phyloP scores from a whole-genome alignment of 352 stramenopile species.

The Vaucheria bursata region DNA sequence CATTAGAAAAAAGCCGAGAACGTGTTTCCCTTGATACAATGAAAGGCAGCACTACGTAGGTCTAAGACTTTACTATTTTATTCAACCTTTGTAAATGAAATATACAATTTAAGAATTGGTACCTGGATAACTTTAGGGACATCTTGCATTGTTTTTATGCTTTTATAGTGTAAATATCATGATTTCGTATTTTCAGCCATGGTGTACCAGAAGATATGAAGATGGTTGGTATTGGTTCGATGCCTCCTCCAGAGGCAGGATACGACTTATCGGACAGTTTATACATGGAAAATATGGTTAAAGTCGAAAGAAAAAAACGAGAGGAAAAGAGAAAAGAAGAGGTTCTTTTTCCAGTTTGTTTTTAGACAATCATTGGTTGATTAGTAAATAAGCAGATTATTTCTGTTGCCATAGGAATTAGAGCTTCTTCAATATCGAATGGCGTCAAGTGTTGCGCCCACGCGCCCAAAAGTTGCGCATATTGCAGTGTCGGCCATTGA shows the following conservation, averaged over 20 bases:
- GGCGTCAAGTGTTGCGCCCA: not conserved
- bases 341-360: not conserved
- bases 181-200: too few species aligned
- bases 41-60: not conserved
- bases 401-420: not conserved
- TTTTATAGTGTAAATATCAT: too few species aligned
- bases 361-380: not conserved
- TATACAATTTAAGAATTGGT: too few species aligned
- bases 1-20: not conserved
- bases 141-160: too few species aligned
- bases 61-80: too few species aligned
- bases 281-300: slow-evolving; percentile 11
- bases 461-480: not conserved
- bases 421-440: not conserved
- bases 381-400: not conserved
- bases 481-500: not conserved
- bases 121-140: too few species aligned
- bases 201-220: slow-evolving; percentile 3
- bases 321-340: not conserved
- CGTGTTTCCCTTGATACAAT: not conserved
- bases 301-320: not conserved
- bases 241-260: slow-evolving; percentile 6
- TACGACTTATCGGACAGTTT: slow-evolving; percentile 2
- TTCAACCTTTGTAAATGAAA: too few species aligned
- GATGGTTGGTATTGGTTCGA: not conserved